These are phyloP conservation scores for Rhizopogon roseolus DNA, from an alignment of 768 basidiomycete species.

Conservation along the genomic window DNA sequence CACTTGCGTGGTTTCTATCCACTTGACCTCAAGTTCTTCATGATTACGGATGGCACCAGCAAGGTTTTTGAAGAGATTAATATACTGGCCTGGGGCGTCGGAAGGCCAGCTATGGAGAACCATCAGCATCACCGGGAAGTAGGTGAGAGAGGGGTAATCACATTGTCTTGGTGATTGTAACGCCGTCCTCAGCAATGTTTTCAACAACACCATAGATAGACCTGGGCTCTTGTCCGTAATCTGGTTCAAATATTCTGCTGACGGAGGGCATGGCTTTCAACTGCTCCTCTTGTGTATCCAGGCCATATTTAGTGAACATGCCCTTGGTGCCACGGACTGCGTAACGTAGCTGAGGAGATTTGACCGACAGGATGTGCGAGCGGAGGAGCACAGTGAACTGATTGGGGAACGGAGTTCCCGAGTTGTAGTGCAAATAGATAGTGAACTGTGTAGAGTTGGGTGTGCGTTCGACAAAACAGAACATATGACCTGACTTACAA, in stretches of 20 bases:
- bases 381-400: slow-evolving; percentile 66
- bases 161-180: slow-evolving; percentile 24
- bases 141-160: slow-evolving; percentile 20
- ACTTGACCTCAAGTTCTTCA: slow-evolving; percentile 56
- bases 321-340: slow-evolving; percentile 68
- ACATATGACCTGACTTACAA: slow-evolving; percentile 32
- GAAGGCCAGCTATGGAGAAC: slow-evolving; percentile 55
- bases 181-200: slow-evolving; percentile 43
- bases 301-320: slow-evolving; percentile 68
- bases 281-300: slow-evolving; percentile 78
- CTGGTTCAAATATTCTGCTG: slow-evolving; percentile 35
- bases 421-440: slow-evolving; percentile 47
- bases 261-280: slow-evolving; percentile 53
- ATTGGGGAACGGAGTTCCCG: slow-evolving; percentile 34
- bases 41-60: slow-evolving; percentile 56
- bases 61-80: slow-evolving; percentile 60
- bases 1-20: slow-evolving; percentile 66
- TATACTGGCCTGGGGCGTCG: slow-evolving; percentile 51
- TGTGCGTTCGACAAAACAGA: background rate
- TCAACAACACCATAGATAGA: slow-evolving; percentile 60
- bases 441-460: slow-evolving; percentile 36
- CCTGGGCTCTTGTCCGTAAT: slow-evolving; percentile 61
- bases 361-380: slow-evolving; percentile 65
- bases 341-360: slow-evolving; percentile 65
- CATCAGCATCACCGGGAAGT: slow-evolving; percentile 18